These are phyloP conservation scores for Lasiodiplodia sp. DNA, from an alignment of 2,329 filamentous ascomycete genomes.

Conservation along the genomic window DNA sequence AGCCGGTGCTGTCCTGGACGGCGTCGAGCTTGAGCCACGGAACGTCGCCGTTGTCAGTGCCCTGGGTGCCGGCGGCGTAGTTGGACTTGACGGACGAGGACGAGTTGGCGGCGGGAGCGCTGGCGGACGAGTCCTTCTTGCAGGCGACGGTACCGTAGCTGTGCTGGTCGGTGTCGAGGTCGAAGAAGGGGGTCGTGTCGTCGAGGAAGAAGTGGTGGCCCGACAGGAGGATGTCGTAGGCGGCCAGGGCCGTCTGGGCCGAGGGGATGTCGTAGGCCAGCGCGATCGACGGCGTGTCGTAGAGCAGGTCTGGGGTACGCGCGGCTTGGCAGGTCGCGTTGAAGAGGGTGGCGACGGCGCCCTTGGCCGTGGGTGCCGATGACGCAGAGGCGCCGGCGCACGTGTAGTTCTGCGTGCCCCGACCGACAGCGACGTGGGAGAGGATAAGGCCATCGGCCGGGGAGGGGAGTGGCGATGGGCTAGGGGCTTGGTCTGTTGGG, in stretches of 20 bases:
- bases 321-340: constrained; percentile 83
- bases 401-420: constrained; percentile 94
- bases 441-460: constrained; percentile 68
- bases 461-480: constrained; percentile 65
- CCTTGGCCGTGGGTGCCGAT: constrained; percentile 68
- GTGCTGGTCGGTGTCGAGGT: constrained; percentile 67
- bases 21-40: constrained; percentile 78
- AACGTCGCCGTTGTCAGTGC: constrained; percentile 66
- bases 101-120: constrained; percentile 63
- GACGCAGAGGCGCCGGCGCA: constrained; percentile 68
- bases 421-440: constrained; percentile 82
- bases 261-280: constrained; percentile 69
- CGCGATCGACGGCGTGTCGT: constrained; percentile 69
- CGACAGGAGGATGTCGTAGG: constrained; percentile 69
- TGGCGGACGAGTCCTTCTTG: constrained; percentile 65
- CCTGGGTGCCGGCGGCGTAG: constrained; percentile 49
- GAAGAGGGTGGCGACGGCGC: constrained; percentile 85
- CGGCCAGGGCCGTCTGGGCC: constrained; percentile 51
- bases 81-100: constrained; percentile 39
- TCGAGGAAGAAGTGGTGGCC: constrained; percentile 85
- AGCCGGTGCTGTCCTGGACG: constrained; percentile 47
- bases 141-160: constrained; percentile 68
- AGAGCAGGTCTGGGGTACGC: constrained; percentile 70
- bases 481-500: constrained; percentile 35
- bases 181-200: constrained; percentile 77